Base-by-base conservation (phyloP, 495 filamentous ascomycete species). In the Daldinia concentrica region DNA sequence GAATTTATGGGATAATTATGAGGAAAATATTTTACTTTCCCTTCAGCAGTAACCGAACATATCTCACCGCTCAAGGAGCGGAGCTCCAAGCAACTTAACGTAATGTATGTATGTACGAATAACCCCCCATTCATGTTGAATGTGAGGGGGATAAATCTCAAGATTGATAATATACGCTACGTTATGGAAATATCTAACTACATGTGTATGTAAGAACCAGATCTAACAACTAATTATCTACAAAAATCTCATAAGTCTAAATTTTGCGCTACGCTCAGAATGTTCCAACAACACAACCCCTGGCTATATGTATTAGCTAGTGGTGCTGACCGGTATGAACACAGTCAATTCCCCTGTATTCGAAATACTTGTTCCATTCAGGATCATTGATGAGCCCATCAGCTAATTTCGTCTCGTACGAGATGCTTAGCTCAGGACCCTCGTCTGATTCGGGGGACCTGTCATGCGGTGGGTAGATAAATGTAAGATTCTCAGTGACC, bases 371-470 rank as follows among this genome's bases (percentile, higher is more conserved):
- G 6, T 36, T 57, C 54, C 54, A 36, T 30, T 22, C 54, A 17
- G 54, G 27, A 14, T 57, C 54, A n/a, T 36, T 30, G 30, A 57
- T 30, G 1, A 57, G 4, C 17, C 17, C 30, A 29, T 57, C 26
- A 14, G 54, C 54, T 22, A 34, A 19, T 1, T 9, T 37, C 7
- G 29, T 57, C 54, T 57, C 54, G 29, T 36, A 57, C 15, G 30
- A 15, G 54, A 57, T 36, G 54, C 26, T 57, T 0, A 57, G 30
- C 30, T 57, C 54, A 5, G 27, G 30, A 36, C 54, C 54, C 54
- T 57, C 54, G 54, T 32, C 54, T 6, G 54, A 57, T 37, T 57
- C 54, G 6, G 54, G 54, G 15, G 54, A 57, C 30, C 54, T 57
- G 30, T 57, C 29, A 9, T 30, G 54, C 30, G 54, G 54, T 6